phyloP scores from a whole-genome alignment of 2,329 filamentous ascomycete species.

The Mycogone perniciosa region DNA sequence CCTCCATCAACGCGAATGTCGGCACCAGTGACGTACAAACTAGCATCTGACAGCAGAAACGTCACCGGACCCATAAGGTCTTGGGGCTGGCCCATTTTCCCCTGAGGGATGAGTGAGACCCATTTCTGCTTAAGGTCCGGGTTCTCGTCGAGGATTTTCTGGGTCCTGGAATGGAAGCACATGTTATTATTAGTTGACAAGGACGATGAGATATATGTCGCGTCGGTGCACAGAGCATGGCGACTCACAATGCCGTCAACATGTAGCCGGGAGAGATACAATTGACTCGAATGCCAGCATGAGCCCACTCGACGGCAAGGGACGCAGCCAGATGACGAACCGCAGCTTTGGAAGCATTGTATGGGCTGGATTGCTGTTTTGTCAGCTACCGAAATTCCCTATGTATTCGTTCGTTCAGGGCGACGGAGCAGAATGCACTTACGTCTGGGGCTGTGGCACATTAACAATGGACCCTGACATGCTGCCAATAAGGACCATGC shows the following conservation, averaged over 20 bases:
- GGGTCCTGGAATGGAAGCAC: constrained; percentile 51
- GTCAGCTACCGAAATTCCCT: constrained; percentile 11
- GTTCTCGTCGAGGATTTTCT: constrained; percentile 91
- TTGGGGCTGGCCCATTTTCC: constrained; percentile 86
- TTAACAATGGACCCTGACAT: constrained; percentile 95
- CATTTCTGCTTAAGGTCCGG: constrained; percentile 84
- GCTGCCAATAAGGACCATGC: constrained; percentile 90
- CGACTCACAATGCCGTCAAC: constrained; percentile 78
- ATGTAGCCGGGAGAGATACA: constrained; percentile 95
- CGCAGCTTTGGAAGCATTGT: constrained; percentile 89
- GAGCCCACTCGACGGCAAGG: constrained; percentile 90
- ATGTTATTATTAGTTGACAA: neutral
- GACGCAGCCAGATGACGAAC: constrained; percentile 82
- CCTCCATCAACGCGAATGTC: constrained; percentile 80
- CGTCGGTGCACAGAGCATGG: neutral
- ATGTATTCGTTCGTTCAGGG: neutral
- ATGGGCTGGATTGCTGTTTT: constrained; percentile 49
- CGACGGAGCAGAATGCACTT: constrained; percentile 23
- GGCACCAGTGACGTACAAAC: constrained; percentile 63
- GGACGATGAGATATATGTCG: constrained; percentile 1
- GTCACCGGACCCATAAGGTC: constrained; percentile 92
- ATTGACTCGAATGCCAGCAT: constrained; percentile 83
- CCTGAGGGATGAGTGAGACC: constrained; percentile 86
- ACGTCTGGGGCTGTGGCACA: constrained; percentile 85
- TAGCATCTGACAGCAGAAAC: constrained; percentile 76